Base-by-base conservation (phyloP, 805 yeast species). In the Hanseniaspora singularis region DNA sequence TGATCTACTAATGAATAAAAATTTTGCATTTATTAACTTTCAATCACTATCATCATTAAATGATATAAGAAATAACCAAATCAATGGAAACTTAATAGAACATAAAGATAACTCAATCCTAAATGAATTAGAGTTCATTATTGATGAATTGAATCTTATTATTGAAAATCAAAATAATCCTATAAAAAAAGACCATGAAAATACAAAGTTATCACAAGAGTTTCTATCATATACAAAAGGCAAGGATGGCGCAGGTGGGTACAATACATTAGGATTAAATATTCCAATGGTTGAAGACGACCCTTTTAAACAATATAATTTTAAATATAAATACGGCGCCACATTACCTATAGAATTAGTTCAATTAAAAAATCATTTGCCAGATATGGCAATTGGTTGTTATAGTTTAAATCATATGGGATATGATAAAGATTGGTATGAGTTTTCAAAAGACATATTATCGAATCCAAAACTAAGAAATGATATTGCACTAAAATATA, bases 401-500 rank as follows among this genome's bases (percentile, higher is more conserved):
- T 31, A 34, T 14, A 42, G 46, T 12, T 20, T 42, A 14, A 18
- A 38, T 14, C n/a, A 34, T n/a, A 36, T 42, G 40, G 46, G 46
- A 4, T 42, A 42, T 19, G 46, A 42, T 22, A 34, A 42, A 27
- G 46, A 42, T 18, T 42, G 46, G 46, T 24, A 16, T 8, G 40
- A 28, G n/a, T 42, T 42, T 15, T 36, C 46, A 19, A 34, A 36
- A 18, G 30, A 16, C 4, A 19, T 42, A 7, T 12, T 42, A 36
- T 20, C n/a, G 1, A 36, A 42, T 27, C 16, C 28, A 2, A 34
- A 42, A 32, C 30, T 42, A 18, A 27, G 30, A 19, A 16, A 28
- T 15, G 46, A 42, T 3, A 34, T 42, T 3, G 15, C 36, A 27
- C 16, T 12, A 4, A 42, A 42, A 19, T 19, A 34, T 4, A 36